These are phyloP conservation scores for Leucaena leucocephala DNA, from an alignment of 306 rosid genomes.

Conservation along the genomic window DNA sequence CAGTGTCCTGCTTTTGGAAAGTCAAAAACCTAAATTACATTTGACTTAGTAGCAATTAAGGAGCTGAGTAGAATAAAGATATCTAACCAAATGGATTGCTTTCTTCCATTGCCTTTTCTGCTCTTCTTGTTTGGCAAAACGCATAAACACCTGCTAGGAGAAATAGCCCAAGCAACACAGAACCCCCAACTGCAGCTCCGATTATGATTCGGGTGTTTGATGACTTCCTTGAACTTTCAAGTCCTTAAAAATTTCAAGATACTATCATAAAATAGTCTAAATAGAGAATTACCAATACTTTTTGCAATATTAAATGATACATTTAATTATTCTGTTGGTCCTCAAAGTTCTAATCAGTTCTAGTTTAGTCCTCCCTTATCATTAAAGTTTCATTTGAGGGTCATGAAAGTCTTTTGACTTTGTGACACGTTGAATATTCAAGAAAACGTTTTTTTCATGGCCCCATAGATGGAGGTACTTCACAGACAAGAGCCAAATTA, in stretches of 20 bases:
- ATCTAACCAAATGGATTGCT: slow-evolving; percentile 48
- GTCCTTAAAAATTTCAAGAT: slow-evolving; percentile 15
- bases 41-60: background rate
- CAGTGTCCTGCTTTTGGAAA: slow-evolving; percentile 17
- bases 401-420: background rate
- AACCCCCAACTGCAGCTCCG: slow-evolving; percentile 66
- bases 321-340: background rate
- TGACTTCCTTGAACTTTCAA: slow-evolving; percentile 31
- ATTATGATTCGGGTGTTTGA: slow-evolving; percentile 36
- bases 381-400: background rate
- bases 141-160: slow-evolving; percentile 56
- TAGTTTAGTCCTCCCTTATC: background rate
- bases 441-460: background rate
- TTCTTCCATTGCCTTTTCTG: slow-evolving; percentile 45
- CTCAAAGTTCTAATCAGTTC: background rate
- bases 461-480: background rate
- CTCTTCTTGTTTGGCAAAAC: slow-evolving; percentile 54
- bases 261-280: background rate
- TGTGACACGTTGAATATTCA: background rate
- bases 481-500: background rate
- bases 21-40: background rate
- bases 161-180: slow-evolving; percentile 43
- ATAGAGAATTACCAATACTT: background rate
- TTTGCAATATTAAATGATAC: background rate
- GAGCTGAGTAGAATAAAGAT: background rate